Evolutionary conservation across 176 grass and related monocot species (phyloP), one percentile per base, ranked within the genome.

Genomic region (Poa annua): DNA sequence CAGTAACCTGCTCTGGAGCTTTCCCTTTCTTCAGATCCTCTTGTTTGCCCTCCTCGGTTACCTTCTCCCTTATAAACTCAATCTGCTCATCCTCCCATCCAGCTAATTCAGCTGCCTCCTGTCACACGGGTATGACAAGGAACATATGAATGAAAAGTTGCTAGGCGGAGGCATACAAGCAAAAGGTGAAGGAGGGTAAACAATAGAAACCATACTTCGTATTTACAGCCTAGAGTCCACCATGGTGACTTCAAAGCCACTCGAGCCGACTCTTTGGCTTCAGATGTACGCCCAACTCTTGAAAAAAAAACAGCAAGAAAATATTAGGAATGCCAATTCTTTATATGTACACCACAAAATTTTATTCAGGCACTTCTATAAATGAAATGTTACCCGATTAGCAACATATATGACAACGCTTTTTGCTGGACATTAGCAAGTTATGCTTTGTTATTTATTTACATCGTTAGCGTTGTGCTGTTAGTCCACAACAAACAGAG

Each of bases 51-150:
- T 95, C 90, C 78, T 95, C 91, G 0, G 83, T 87, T 12, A 98
- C 89, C 79, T 98, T 98, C 57, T 98, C 96, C 70, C 92, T 86
- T 77, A 98, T 87, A 71, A 93, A 98, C 57, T 98, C 93, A 5
- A 98, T 93, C 45, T 98, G 96, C 84, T 98, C 96, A 79, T 98
- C 96, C 80, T 98, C 93, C 96, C 96, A 98, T 59, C 88, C 88
- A 63, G 93, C 96, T 92, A 98, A 67, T 55, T 90, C 92, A 80
- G 96, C 96, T 49, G 92, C 92, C 68, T 98, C 96, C 96, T 98
- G 86, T 61, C 69, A 74, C 45, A 39, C 9, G 17, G 63, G 26
- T 56, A 68, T 16, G 51, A 41, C 5, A 41, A 38, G 25, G 50
- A 38, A 0, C 29, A 25, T 14, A 79, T 42, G 32, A 12, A 7